Percentiles rank a stretch among this genome's conserved stretches.
Evolutionary conservation across 2,329 filamentous ascomycete genomes (phyloP).

Genomic region (Diaporthe batatas): DNA sequence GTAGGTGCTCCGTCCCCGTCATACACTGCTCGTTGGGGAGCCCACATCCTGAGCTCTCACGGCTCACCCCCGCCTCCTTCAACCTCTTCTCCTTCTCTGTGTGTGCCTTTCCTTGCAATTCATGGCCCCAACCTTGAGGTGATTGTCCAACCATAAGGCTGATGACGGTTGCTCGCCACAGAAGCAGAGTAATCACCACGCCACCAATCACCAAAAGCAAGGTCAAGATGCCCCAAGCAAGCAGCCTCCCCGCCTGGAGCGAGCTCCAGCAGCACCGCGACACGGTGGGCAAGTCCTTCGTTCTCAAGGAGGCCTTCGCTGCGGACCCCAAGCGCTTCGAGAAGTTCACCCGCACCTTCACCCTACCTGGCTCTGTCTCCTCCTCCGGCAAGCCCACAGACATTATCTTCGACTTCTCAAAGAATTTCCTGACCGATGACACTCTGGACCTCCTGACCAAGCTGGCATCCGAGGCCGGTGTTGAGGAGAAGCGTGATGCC

Average conservation of each 20-base stretch:
- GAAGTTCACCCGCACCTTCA: conserved; percentile 90
- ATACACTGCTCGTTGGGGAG: not conserved
- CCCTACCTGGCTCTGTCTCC: conserved; percentile 82
- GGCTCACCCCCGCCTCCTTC: not conserved
- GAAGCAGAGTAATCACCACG: conserved; percentile 7
- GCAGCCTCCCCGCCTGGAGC: conserved; percentile 87
- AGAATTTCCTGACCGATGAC: conserved; percentile 97
- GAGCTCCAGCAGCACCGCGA: conserved; percentile 92
- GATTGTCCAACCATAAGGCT: not conserved
- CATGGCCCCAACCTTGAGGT: not conserved
- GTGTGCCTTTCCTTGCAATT: not conserved
- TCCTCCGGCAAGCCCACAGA: conserved; percentile 69
- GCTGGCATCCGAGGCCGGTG: conserved; percentile 89
- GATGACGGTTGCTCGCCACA: not conserved
- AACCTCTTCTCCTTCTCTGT: not conserved
- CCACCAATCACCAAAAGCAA: conserved; percentile 9
- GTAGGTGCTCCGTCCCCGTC: conserved; percentile 7
- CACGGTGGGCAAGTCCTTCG: conserved; percentile 86
- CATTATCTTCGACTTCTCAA: conserved; percentile 98
- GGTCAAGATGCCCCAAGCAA: conserved; percentile 81
- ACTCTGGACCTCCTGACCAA: conserved; percentile 88
- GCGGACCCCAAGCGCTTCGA: conserved; percentile 89
- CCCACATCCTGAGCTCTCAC: not conserved
- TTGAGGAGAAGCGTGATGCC: conserved; percentile 94
- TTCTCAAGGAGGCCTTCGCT: conserved; percentile 93